Evolutionary conservation across 164 flowering plant genomes (phyloP), one percentile per base, ranked within the genome.

Genomic region (Buxus sempervirens): DNA sequence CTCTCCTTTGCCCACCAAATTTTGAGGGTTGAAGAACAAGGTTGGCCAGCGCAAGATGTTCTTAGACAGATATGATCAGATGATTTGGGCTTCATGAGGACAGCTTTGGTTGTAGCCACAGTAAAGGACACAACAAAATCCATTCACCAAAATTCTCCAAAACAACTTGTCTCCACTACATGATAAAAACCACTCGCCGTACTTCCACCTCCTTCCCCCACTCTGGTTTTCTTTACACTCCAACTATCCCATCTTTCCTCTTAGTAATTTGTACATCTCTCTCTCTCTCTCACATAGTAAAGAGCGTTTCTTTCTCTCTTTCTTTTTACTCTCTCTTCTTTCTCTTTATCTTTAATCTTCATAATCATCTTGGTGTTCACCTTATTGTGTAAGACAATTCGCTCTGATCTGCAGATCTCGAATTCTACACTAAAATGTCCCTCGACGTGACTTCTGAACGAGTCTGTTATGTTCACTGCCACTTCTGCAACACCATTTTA

Each of bases 401-500:
- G 19, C 65, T 68, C 32, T 68, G 75, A 66, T 71, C 72, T 63
- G 68, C 66, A 58, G 51, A 60, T 38, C 24, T 19, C 63, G 61
- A 41, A 53, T 53, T 56, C 57, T 54, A 15, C 27, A 41, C 12
- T 20, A n/a, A 71, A 65, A 78, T 84, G 88, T 84, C 89, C 69
- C 58, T 88, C 78, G 98, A 88, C 36, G 72, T 77, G 73, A 77
- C 85, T 12, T 73, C 92, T 21, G 98, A 90, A 72, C 86, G 87
- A 49, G 91, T 91, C 56, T 93, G 90, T 72, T 91, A 93, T 81
- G 91, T 91, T 45, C 92, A 87, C 78, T 93, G 98, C 96, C 89
- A 86, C 85, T 88, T 83, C 89, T 93, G 98, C 97, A 93, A 87
- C 91, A 93, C 89, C 76, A 82, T 87, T 73, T 72, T 93, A 70